Conservation (phyloP, 2,329 filamentous ascomycete species). For the Ascochyta rabiei region DNA sequence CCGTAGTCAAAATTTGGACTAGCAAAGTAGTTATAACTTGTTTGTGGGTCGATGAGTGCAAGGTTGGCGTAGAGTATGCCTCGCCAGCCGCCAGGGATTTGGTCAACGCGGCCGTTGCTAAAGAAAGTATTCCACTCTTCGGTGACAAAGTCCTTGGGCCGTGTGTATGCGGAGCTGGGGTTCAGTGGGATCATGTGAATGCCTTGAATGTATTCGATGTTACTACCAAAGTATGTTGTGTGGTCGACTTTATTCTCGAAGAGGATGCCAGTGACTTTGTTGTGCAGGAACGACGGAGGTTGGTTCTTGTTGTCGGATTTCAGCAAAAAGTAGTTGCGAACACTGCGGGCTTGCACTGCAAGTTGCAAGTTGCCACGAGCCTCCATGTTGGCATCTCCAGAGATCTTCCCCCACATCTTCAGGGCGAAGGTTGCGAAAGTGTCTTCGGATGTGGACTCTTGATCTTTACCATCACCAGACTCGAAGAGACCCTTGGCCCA, state of each 20-base stretch:
- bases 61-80: constrained; percentile 85
- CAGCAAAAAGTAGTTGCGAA: constrained; percentile 87
- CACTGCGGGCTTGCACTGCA: constrained; percentile 72
- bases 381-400: constrained; percentile 78
- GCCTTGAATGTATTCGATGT: constrained; percentile 70
- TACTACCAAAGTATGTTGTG: constrained; percentile 79
- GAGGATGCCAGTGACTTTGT: constrained; percentile 74
- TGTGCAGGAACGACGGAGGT: constrained; percentile 77
- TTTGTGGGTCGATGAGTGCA: constrained; percentile 73
- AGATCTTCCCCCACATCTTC: constrained; percentile 91
- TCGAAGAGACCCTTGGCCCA: constrained; percentile 87
- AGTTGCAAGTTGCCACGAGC: constrained; percentile 83
- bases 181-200: constrained; percentile 87
- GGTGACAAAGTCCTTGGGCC: constrained; percentile 72
- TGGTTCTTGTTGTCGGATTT: constrained; percentile 72
- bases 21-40: constrained; percentile 78
- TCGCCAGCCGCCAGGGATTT: constrained; percentile 78
- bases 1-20: constrained; percentile 67
- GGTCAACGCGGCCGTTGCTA: constrained; percentile 67
- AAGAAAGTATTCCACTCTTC: constrained; percentile 77
- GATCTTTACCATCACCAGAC: constrained; percentile 77
- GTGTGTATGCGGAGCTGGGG: constrained; percentile 71
- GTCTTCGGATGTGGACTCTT: constrained; percentile 94
- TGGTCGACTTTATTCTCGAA: constrained; percentile 99
- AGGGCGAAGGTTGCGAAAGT: constrained; percentile 85